Conservation (phyloP, 2,329 filamentous ascomycete species). For the Macrophomina phaseolina region DNA sequence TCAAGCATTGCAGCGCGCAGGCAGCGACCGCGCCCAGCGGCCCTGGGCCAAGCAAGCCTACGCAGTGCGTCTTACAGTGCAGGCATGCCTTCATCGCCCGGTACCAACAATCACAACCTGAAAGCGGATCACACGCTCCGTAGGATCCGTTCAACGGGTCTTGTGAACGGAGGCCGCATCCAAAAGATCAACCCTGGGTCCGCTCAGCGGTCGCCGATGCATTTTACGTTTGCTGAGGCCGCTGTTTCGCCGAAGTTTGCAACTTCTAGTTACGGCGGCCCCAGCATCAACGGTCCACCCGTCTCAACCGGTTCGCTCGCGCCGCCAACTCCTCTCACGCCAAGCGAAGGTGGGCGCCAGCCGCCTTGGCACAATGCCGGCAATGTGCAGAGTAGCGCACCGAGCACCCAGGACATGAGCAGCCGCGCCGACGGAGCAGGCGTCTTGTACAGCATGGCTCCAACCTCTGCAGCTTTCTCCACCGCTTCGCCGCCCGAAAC, state of each 20-base stretch:
- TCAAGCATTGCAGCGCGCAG: conserved; percentile 49
- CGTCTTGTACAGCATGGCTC: conserved; percentile 45
- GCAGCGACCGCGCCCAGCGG: conserved; percentile 47
- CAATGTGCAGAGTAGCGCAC: conserved; percentile 12
- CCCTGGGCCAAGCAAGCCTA: conserved; percentile 45
- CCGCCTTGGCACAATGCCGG: conserved; percentile 49
- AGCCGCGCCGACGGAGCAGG: conserved; percentile 48
- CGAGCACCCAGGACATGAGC: conserved; percentile 36
- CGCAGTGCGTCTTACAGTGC: conserved; percentile 51
- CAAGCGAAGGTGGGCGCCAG: conserved; percentile 47
- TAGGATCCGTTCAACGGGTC: conserved; percentile 55
- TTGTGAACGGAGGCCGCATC: conserved; percentile 54
- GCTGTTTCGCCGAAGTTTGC: conserved; percentile 54
- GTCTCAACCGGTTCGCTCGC: conserved; percentile 47
- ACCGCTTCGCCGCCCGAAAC: conserved; percentile 54
- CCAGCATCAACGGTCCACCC: conserved; percentile 38
- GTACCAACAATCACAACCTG: conserved; percentile 30
- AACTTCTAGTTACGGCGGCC: conserved; percentile 43
- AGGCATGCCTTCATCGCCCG: conserved; percentile 48
- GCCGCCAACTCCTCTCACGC: conserved; percentile 56
- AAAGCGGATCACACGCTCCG: conserved; percentile 48
- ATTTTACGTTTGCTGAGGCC: conserved; percentile 53
- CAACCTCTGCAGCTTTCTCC: conserved; percentile 40
- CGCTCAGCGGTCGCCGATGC: conserved; percentile 56
- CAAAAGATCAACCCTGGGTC: conserved; percentile 53